Evolutionary conservation across 2,329 filamentous ascomycete species (phyloP), one percentile per base, ranked within the genome.

Genomic region (Aspergillus texensis): DNA sequence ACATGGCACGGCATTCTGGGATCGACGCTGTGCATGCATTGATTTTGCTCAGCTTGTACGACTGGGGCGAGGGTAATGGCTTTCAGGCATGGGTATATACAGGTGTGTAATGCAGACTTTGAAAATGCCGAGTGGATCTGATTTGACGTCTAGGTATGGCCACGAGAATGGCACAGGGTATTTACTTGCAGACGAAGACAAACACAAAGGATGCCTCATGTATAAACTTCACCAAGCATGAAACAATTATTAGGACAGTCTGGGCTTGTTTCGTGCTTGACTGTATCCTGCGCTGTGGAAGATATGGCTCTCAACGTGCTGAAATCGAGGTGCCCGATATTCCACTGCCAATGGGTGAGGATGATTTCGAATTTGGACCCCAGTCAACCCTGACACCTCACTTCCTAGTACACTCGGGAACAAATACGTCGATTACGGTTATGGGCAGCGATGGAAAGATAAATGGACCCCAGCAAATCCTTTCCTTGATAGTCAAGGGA

Each of bases 31-130:
- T n/a, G 3, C 54, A 57, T 5, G 32, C 34, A 9, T 28, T 57
- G 8, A 39, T 57, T n/a, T 21, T 57, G 6, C 54, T 57, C 26
- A 57, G 16, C n/a, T 28, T 57, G 34, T 43, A 57, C 34, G 54
- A 57, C n/a, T 57, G 54, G 54, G 54, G 36, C 1, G 26, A 57
- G 24, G 32, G 54, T 6, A 45, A 45, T 39, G 54, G 54, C 16
- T 57, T 28, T 57, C 54, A 57, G 36, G 54, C 54, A 5, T 57
- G 54, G 54, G 26, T 28, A 43, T 57, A 57, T 28, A 43, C 36
- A 41, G 54, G 54, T 57, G 6, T 11, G 54, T 39, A 16, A 28
- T 1, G 26, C 26, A 28, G 8, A 10, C 6, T 19, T 14, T 11
- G 0, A 4, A 14, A 26, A 1, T 28, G 12, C 24, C 3, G 6